Conservation (phyloP, 1,284 basidiomycete genomes). For the Mycena citricolor region DNA sequence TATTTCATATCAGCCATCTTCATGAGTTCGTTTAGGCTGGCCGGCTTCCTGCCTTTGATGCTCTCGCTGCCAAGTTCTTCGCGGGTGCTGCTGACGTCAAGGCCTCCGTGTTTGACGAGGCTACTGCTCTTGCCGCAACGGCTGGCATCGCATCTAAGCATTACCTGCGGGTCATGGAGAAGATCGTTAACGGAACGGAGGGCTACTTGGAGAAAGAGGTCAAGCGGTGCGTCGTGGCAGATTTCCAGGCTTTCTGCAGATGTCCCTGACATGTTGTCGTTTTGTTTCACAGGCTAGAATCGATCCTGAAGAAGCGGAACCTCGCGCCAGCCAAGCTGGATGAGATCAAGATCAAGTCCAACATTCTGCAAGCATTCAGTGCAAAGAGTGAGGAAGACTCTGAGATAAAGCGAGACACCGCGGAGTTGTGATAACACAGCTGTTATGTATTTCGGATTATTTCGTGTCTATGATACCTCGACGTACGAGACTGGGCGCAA, state of each 20-base stretch:
- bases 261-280: conserved; percentile 15
- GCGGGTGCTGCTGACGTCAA: conserved; percentile 55
- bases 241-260: conserved; percentile 2
- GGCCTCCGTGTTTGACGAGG: conserved; percentile 64
- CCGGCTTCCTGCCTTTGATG: conserved; percentile 76
- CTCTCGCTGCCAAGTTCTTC: conserved; percentile 79
- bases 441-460: conserved; percentile 3
- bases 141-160: conserved; percentile 65
- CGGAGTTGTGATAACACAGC: conserved; percentile 39
- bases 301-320: conserved; percentile 73
- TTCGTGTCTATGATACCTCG: not conserved
- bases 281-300: conserved; percentile 48
- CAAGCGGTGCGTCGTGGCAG: conserved; percentile 58
- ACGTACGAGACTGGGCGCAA: no score
- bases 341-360: conserved; percentile 90
- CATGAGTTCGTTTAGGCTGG: conserved; percentile 60
- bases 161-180: conserved; percentile 92
- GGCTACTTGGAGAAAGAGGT: conserved; percentile 87
- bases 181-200: conserved; percentile 71
- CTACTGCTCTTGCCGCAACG: conserved; percentile 44
- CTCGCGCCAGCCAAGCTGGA: conserved; percentile 82
- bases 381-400: conserved; percentile 47
- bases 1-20: no score
- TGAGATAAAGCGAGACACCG: conserved; percentile 42
- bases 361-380: conserved; percentile 79